Percentiles rank a stretch among this genome's conserved stretches.
These are phyloP conservation scores for Salvia rosmarinus DNA, from an alignment of 257 asterid species.

Conservation along the genomic window DNA sequence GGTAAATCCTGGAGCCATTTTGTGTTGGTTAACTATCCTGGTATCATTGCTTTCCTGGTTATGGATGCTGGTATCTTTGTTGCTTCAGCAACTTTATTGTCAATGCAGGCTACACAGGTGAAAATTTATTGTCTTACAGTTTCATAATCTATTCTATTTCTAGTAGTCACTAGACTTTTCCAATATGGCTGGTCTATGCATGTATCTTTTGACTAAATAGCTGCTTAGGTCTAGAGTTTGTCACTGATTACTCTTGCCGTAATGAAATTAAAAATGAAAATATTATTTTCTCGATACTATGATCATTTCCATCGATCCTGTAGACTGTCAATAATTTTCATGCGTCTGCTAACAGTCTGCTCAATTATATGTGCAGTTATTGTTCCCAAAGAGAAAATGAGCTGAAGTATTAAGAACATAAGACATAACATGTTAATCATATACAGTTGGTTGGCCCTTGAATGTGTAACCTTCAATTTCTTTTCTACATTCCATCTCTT, in stretches of 20 bases:
- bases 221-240: constrained; percentile 6
- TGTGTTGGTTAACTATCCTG: constrained; percentile 67
- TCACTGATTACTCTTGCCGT: background rate
- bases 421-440: background rate
- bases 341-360: background rate
- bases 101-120: constrained; percentile 77
- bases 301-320: background rate
- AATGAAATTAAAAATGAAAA: background rate
- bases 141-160: constrained; percentile 6
- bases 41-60: constrained; percentile 64
- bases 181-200: background rate
- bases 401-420: too few species aligned
- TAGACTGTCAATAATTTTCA: background rate
- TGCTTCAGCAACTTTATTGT: constrained; percentile 62
- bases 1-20: constrained; percentile 65
- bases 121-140: constrained; percentile 28
- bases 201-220: constrained; percentile 6
- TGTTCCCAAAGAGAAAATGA: too few species aligned
- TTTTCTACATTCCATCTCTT: background rate
- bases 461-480: background rate
- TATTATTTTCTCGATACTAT: background rate
- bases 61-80: constrained; percentile 72
- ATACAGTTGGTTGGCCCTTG: background rate
- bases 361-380: background rate
- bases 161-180: background rate